Conservation (phyloP, 2,329 filamentous ascomycete species). For the Bipolaris gigantea region DNA sequence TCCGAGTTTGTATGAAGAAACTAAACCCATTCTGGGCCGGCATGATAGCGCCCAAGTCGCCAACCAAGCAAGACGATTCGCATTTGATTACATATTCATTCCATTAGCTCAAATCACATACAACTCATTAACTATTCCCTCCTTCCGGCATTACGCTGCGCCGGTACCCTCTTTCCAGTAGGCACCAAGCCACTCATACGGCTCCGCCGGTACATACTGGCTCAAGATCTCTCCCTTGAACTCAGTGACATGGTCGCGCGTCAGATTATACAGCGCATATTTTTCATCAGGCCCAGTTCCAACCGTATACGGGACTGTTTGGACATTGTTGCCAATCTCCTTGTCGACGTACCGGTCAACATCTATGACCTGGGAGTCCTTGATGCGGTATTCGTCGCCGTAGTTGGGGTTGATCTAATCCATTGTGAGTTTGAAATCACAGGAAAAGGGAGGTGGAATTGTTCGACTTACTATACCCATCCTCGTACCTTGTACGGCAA, state of each 20-base stretch:
- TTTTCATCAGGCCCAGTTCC: conserved; percentile 32
- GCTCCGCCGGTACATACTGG: conserved; percentile 24
- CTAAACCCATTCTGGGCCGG: background rate
- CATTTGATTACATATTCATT: background rate
- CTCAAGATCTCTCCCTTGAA: conserved; percentile 24
- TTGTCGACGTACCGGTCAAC: conserved; percentile 29
- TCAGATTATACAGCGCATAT: conserved; percentile 31
- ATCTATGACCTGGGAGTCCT: conserved; percentile 23
- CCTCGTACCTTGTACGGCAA: conserved; percentile 28
- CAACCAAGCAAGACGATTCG: background rate
- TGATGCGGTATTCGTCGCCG: conserved; percentile 31
- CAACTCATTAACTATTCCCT: background rate
- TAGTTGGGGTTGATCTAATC: conserved; percentile 27
- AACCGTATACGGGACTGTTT: conserved; percentile 30
- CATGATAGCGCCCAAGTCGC: background rate
- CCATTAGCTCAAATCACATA: background rate
- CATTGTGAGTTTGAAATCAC: background rate
- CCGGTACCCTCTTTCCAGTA: conserved; percentile 22
- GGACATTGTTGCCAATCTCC: conserved; percentile 33
- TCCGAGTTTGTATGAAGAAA: background rate
- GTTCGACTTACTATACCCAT: conserved; percentile 24
- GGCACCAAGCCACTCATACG: conserved; percentile 27
- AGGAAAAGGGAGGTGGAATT: too few species aligned
- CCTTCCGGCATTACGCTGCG: background rate
- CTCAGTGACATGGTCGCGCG: conserved; percentile 26